Base-by-base conservation (phyloP, 2,329 filamentous ascomycete genomes). In the Penicillium psychrosexuale region DNA sequence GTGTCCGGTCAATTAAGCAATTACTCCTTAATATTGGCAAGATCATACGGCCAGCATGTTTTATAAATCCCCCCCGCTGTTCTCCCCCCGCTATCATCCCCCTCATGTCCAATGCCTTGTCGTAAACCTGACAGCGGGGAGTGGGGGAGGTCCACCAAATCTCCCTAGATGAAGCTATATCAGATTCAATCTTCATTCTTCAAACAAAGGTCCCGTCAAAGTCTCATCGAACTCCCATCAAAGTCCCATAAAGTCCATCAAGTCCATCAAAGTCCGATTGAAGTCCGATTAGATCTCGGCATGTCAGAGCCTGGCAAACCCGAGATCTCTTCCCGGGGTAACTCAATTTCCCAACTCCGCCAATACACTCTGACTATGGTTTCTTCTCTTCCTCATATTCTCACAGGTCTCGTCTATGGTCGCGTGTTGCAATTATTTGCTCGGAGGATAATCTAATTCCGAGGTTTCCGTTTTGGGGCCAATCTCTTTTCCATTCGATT, bases 311-410 rank as follows among this genome's bases (percentile, higher is more conserved):
- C 52, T 59, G 56, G 57, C 56, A 57, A 53, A 64, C 54, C 53
- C 53, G 46, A 52, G 37, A 47, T 53, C 48, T 52, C 50, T 64
- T 64, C 55, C 62, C 62, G 59, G 62, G 62, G 57, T 58, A 64
- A 65, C 59, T 62, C 59, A 44, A 55, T 47, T 49, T 51, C 47
- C 33, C 51, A 56, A 56, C 61, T 59, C 58, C 62, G 62, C 61
- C 56, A 57, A 33, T 62, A 51, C 15, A 12, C 56, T 6, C 8
- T 37, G 3, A 44, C 42, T 43, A 33, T 43, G 38, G 36, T 33
- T 38, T 55, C 50, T 57, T 45, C 38, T 57, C 40, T 40, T 55
- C 51, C 36, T 22, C 50, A 53, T 43, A 12, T 53, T 48, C n/a
- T n/a, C 22, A 36, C 8, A 19, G 6, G 11, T 11, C 11, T 34